phyloP scores from a whole-genome alignment of 108 stramenopile species.

The Skeletonema menzelii region DNA sequence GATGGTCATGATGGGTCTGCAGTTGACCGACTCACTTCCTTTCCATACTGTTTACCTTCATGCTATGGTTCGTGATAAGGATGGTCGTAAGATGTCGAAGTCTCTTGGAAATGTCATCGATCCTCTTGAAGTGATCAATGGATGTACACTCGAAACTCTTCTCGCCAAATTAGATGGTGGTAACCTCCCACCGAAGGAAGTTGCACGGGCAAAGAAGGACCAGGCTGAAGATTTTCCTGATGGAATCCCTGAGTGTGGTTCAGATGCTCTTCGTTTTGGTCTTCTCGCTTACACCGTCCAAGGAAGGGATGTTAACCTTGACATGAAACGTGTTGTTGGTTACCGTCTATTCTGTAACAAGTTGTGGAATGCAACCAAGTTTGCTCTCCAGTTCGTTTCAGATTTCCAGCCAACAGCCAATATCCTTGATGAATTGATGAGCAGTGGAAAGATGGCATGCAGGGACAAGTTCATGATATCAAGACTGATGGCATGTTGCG shows the following conservation, averaged over 20 bases:
- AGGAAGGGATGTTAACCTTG: conserved; percentile 98
- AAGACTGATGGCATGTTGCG: conserved; percentile 77
- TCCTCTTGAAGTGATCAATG: conserved; percentile 96
- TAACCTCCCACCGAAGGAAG: conserved; percentile 95
- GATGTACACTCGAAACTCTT: conserved; percentile 88
- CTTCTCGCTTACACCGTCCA: conserved; percentile 97
- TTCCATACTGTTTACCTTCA: conserved; percentile 98
- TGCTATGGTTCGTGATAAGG: conserved; percentile 99
- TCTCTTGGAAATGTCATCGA: conserved; percentile 99
- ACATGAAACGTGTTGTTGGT: conserved; percentile 97
- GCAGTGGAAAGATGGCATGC: conserved; percentile 77
- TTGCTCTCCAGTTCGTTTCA: conserved; percentile 88
- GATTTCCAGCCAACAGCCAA: conserved; percentile 88
- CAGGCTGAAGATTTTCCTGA: conserved; percentile 93
- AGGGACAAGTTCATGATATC: conserved; percentile 94
- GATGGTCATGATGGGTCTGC: conserved; percentile 99
- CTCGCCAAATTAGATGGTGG: conserved; percentile 88
- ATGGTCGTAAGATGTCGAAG: conserved; percentile 99
- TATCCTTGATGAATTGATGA: conserved; percentile 79
- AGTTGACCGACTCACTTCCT: conserved; percentile 94
- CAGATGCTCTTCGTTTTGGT: conserved; percentile 98
- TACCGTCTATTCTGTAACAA: conserved; percentile 99
- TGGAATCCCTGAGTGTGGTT: conserved; percentile 98
- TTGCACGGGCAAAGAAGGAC: conserved; percentile 94
- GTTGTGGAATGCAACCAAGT: conserved; percentile 97